These are phyloP conservation scores for Eucalyptus rudis DNA, from an alignment of 345 rosid species.

Conservation along the genomic window DNA sequence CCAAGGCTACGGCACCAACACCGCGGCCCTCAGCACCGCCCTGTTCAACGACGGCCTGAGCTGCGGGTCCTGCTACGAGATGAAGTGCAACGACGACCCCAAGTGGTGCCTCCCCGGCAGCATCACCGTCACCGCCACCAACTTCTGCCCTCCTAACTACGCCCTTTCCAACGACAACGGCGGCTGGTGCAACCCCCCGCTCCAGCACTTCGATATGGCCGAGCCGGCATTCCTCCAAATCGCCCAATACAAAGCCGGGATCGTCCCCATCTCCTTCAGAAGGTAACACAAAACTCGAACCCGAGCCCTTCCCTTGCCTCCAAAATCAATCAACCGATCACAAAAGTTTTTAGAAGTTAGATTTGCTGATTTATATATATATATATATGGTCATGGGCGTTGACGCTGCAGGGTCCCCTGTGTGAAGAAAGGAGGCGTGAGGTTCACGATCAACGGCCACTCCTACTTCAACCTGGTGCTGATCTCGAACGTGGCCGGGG, in stretches of 20 bases:
- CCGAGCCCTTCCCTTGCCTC: background rate
- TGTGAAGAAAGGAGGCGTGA: slow-evolving; percentile 78
- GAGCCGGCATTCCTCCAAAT: slow-evolving; percentile 92
- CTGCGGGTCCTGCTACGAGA: slow-evolving; percentile 70
- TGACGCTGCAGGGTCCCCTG: slow-evolving; percentile 55
- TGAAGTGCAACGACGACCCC: slow-evolving; percentile 52
- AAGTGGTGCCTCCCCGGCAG: slow-evolving; percentile 60
- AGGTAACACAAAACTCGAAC: slow-evolving; percentile 17
- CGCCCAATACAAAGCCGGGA: slow-evolving; percentile 91
- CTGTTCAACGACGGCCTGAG: slow-evolving; percentile 70
- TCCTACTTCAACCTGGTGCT: slow-evolving; percentile 91
- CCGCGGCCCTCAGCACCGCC: slow-evolving; percentile 73
- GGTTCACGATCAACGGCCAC: slow-evolving; percentile 86
- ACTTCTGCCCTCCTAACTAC: slow-evolving; percentile 81
- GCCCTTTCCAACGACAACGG: slow-evolving; percentile 72
- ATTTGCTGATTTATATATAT: background rate
- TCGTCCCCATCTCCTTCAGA: slow-evolving; percentile 80
- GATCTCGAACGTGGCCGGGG: slow-evolving; percentile 74
- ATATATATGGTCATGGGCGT: background rate
- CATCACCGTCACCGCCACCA: slow-evolving; percentile 70
- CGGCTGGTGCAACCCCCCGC: slow-evolving; percentile 99
- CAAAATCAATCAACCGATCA: background rate
- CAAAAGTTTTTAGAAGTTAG: background rate
- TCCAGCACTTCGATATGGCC: slow-evolving; percentile 89
- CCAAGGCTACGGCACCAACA: slow-evolving; percentile 76